phyloP scores from a whole-genome alignment of 2,329 filamentous ascomycete genomes.

The Aspergillus sp. region DNA sequence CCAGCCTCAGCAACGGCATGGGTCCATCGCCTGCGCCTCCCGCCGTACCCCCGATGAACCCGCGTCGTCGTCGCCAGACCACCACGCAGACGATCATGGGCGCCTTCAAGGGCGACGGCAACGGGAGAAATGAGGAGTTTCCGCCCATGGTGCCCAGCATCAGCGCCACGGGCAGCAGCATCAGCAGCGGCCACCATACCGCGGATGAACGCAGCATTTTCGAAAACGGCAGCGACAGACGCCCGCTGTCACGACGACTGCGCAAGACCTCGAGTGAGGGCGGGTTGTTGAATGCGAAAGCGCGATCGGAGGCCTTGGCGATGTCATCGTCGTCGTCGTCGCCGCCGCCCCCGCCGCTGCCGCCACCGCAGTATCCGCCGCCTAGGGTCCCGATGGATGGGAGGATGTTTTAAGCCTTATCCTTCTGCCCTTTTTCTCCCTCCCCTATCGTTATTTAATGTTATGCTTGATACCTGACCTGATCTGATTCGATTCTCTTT shows the following conservation, averaged over 20 bases:
- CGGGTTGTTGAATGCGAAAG: conserved; percentile 39
- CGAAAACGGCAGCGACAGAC: conserved; percentile 35
- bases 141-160: conserved; percentile 16
- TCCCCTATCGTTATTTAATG: neutral
- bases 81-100: conserved; percentile 35
- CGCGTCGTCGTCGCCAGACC: conserved; percentile 46
- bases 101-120: conserved; percentile 30
- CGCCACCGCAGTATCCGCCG: conserved; percentile 16
- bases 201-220: conserved; percentile 35
- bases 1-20: conserved; percentile 47
- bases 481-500: neutral
- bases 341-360: conserved; percentile 20
- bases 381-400: conserved; percentile 25
- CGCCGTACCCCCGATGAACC: conserved; percentile 50
- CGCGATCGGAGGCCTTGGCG: conserved; percentile 33
- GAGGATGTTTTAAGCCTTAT: conserved; percentile 30
- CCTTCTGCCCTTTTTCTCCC: neutral
- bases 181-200: neutral
- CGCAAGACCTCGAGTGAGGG: conserved; percentile 46
- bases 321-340: conserved; percentile 24
- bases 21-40: conserved; percentile 37
- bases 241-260: conserved; percentile 30
- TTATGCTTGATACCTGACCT: conserved; percentile 2
- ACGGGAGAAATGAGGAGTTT: neutral
- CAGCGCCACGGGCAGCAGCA: conserved; percentile 11